Percentiles rank a stretch among this genome's conserved stretches.
Evolutionary conservation across 306 rosid genomes (phyloP).

Genomic region (Quercus berberidifolia): DNA sequence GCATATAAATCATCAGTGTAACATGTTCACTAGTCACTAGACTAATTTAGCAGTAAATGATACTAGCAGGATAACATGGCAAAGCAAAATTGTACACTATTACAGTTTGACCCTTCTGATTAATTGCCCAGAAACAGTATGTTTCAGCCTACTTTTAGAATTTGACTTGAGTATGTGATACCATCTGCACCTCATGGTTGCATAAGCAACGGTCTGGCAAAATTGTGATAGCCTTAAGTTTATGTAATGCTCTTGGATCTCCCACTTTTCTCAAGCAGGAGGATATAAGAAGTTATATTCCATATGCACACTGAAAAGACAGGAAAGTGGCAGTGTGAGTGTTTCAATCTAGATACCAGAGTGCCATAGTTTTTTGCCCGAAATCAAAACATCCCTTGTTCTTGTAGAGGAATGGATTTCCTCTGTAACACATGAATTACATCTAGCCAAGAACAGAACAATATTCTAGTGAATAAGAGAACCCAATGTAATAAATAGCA

Average conservation of each 20-base stretch:
- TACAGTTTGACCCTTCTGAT: background rate
- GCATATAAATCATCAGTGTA: background rate
- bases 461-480: background rate
- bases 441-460: background rate
- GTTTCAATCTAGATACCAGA: background rate
- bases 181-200: background rate
- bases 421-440: too few species aligned
- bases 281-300: background rate
- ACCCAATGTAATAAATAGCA: background rate
- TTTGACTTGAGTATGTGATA: background rate
- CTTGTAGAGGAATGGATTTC: too few species aligned
- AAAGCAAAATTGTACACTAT: background rate
- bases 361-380: too few species aligned
- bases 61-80: background rate
- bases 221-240: background rate
- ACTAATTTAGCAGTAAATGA: background rate
- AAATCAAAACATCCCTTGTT: too few species aligned
- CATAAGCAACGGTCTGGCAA: background rate
- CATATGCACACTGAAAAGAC: background rate
- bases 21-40: background rate
- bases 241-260: background rate
- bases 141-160: background rate
- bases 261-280: background rate
- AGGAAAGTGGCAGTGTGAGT: background rate
- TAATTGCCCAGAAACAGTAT: background rate